Evolutionary conservation across 495 filamentous ascomycete species (phyloP), one percentile per base, ranked within the genome.

Genomic region (Penicillium alfredii): DNA sequence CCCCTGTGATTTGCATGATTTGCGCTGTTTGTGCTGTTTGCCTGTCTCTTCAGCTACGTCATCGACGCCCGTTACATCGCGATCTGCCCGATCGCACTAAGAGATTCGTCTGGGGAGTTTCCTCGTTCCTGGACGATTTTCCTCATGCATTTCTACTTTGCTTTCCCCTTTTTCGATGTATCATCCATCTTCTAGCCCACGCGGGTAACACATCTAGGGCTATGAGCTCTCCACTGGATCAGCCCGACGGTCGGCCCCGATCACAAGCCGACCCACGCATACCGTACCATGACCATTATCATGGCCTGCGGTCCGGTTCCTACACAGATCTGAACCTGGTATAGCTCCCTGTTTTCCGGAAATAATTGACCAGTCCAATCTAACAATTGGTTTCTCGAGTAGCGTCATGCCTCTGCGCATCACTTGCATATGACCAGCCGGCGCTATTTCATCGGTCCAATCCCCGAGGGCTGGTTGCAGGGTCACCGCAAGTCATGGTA

Each of bases 401-500:
- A 81, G 78, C 65, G 71, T 47, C 74, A 84, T 67, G 72, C 78
- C 17, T 78, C 71, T 31, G 69, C 79, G 12, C 65, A 73, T 30
- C 80, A 84, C 47, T 51, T 84, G 18, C 69, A 82, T 51, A 59
- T 80, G 43, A 84, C 80, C 6, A 74, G 69, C 25, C 64, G 77
- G 16, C 69, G 80, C 21, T 74, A 71, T 51, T 84, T 84, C 55
- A 81, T 84, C 44, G 80, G 80, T 6, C 80, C 80, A 13, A 78
- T 84, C 22, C 80, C 80, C 4, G 72, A 77, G 44, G 79, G 77
- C 33, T 84, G 80, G 80, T 63, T 82, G 31, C 78, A 80, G 34
- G 73, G 68, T 35, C 75, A 82, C 55, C 71, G 76, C 29, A 77
- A 77, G 33, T 66, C 73, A 9, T 82, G 79, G 79, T 82, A 80